Conservation (phyloP, 768 basidiomycete species). For the Xerocomellus intermedius region DNA sequence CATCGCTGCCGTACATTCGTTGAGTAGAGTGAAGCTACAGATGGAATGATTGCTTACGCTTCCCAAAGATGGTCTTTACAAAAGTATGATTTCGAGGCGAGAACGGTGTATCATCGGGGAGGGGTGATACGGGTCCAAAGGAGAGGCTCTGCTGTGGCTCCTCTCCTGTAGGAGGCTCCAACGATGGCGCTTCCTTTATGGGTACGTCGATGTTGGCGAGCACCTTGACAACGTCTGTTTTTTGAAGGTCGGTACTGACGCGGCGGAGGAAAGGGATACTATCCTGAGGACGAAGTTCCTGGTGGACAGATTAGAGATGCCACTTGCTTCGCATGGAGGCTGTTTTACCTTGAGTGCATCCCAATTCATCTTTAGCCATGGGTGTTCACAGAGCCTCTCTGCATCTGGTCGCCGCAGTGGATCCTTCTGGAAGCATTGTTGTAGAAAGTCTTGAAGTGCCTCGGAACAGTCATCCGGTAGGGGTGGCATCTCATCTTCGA, state of each 20-base stretch:
- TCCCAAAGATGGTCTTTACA: slow-evolving; percentile 90
- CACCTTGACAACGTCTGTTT: slow-evolving; percentile 61
- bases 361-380: slow-evolving; percentile 85
- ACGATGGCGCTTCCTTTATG: slow-evolving; percentile 37
- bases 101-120: slow-evolving; percentile 39
- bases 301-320: slow-evolving; percentile 1
- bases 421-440: slow-evolving; percentile 88
- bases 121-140: slow-evolving; percentile 32
- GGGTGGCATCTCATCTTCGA: slow-evolving; percentile 88
- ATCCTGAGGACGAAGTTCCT: slow-evolving; percentile 89
- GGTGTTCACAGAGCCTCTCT: slow-evolving; percentile 82
- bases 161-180: slow-evolving; percentile 46
- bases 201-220: slow-evolving; percentile 38
- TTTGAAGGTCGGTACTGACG: slow-evolving; percentile 82
- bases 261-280: slow-evolving; percentile 94
- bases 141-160: slow-evolving; percentile 40
- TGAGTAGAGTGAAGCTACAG: background rate
- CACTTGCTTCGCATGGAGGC: background rate
- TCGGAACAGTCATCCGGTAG: slow-evolving; percentile 77
- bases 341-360: slow-evolving; percentile 67
- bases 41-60: slow-evolving; percentile 59
- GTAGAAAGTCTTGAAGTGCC: slow-evolving; percentile 76
- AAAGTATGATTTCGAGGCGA: slow-evolving; percentile 76
- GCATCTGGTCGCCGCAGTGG: slow-evolving; percentile 82
- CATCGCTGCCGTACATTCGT: slow-evolving; percentile 56